phyloP scores from a whole-genome alignment of 768 basidiomycete genomes.

The Pulveroboletus ravenelii region DNA sequence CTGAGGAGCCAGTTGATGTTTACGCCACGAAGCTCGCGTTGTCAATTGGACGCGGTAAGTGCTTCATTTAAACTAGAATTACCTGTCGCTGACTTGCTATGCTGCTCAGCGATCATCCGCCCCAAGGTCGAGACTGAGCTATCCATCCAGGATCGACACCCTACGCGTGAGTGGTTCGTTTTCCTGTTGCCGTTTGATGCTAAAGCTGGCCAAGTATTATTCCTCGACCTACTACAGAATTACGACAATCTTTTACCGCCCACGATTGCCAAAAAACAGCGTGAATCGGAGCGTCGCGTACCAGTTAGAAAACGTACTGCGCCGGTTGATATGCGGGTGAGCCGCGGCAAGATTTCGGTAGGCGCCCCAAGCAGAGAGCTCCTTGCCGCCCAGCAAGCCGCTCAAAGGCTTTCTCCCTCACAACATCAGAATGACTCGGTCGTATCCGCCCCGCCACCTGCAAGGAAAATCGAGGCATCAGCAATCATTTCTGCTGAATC shows the following conservation, averaged over 20 bases:
- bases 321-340: slow-evolving; percentile 83
- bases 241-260: slow-evolving; percentile 74
- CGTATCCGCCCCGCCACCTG: slow-evolving; percentile 15
- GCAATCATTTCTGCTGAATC: slow-evolving; percentile 13
- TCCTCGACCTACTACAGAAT: slow-evolving; percentile 79
- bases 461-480: slow-evolving; percentile 17
- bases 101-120: slow-evolving; percentile 61
- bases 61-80: not conserved
- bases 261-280: slow-evolving; percentile 78
- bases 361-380: slow-evolving; percentile 68
- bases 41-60: slow-evolving; percentile 80
- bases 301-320: slow-evolving; percentile 84
- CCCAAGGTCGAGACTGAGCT: slow-evolving; percentile 79
- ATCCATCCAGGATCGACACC: slow-evolving; percentile 89
- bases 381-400: slow-evolving; percentile 64
- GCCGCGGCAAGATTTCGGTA: slow-evolving; percentile 67
- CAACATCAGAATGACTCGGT: slow-evolving; percentile 11
- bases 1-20: slow-evolving; percentile 70
- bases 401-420: slow-evolving; percentile 45
- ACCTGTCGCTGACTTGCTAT: not conserved
- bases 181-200: not conserved
- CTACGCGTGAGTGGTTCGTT: slow-evolving; percentile 49
- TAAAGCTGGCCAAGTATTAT: slow-evolving; percentile 49
- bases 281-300: slow-evolving; percentile 80
- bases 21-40: slow-evolving; percentile 85